These are phyloP conservation scores for Backusella morwellensis DNA, from an alignment of 192 early-diverging fungal species.

Conservation along the genomic window DNA sequence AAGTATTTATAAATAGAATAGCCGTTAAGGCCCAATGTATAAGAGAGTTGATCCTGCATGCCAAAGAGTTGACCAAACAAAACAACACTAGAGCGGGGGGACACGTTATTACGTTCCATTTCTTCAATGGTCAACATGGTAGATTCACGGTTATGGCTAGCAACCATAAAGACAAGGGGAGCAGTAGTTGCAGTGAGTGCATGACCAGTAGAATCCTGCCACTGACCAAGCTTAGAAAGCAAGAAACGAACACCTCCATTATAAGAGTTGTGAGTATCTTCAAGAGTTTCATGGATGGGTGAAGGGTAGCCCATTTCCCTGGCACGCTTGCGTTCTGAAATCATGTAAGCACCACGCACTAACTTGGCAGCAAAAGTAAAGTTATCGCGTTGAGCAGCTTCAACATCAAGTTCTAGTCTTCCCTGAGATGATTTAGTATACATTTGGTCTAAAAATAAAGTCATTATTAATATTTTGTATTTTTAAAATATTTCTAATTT, in stretches of 20 bases:
- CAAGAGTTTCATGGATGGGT: slow-evolving; percentile 79
- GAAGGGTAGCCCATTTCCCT: slow-evolving; percentile 61
- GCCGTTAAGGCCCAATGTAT: slow-evolving; percentile 71
- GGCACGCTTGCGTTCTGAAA: slow-evolving; percentile 64
- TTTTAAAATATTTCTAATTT: neutral
- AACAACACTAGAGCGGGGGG: slow-evolving; percentile 58
- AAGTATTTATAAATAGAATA: slow-evolving; percentile 92
- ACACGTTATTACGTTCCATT: slow-evolving; percentile 60
- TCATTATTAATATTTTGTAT: neutral
- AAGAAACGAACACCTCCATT: slow-evolving; percentile 74
- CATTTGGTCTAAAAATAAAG: slow-evolving; percentile 68
- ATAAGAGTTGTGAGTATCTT: slow-evolving; percentile 83
- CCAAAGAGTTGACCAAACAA: slow-evolving; percentile 93
- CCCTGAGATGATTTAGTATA: slow-evolving; percentile 71
- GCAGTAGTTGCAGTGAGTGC: slow-evolving; percentile 20
- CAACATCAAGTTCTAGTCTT: slow-evolving; percentile 67
- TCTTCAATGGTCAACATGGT: slow-evolving; percentile 58
- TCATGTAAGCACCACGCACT: slow-evolving; percentile 51
- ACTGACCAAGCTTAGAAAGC: slow-evolving; percentile 55
- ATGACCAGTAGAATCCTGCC: slow-evolving; percentile 28
- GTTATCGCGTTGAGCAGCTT: slow-evolving; percentile 63
- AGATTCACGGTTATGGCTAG: slow-evolving; percentile 88
- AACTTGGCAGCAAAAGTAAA: slow-evolving; percentile 86
- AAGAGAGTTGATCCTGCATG: slow-evolving; percentile 91
- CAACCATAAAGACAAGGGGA: slow-evolving; percentile 78